phyloP scores from a whole-genome alignment of 1,284 basidiomycete genomes.

The Peniophora sp. region DNA sequence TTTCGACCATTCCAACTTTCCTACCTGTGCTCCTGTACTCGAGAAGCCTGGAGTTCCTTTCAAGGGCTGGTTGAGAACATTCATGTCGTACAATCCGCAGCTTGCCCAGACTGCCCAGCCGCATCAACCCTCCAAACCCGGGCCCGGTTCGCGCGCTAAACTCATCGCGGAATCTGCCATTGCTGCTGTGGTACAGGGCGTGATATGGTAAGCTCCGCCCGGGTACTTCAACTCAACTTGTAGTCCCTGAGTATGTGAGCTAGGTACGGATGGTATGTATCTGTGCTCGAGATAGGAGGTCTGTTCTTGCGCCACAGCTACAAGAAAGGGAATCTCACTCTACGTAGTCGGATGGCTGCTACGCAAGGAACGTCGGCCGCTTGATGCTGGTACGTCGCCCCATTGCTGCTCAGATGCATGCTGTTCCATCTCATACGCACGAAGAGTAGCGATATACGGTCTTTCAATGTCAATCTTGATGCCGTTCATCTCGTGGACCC shows the following conservation, averaged over 20 bases:
- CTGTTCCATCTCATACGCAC: neutral
- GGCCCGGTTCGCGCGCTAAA: neutral
- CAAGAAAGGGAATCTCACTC: neutral
- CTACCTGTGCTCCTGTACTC: too few species aligned
- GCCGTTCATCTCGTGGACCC: conserved; percentile 21
- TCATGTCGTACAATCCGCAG: too few species aligned
- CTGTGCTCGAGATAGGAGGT: conserved; percentile 32
- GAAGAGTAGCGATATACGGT: conserved; percentile 25
- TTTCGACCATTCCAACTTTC: too few species aligned
- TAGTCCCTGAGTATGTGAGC: neutral
- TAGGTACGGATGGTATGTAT: conserved; percentile 22
- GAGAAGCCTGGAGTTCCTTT: too few species aligned
- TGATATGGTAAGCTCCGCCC: conserved; percentile 10
- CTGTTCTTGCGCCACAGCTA: conserved; percentile 7
- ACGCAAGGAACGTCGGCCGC: conserved; percentile 16
- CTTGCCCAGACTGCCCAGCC: too few species aligned
- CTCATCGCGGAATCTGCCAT: neutral
- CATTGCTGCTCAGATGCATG: neutral
- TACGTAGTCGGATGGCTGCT: conserved; percentile 32
- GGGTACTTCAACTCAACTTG: neutral
- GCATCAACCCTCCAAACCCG: too few species aligned
- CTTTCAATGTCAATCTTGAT: conserved; percentile 21
- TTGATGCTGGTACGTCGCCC: conserved; percentile 24
- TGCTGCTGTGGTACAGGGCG: conserved; percentile 3
- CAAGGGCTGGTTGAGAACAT: too few species aligned